These are phyloP conservation scores for Dactylellina leptospora DNA, from an alignment of 2,329 filamentous ascomycete species.

Conservation along the genomic window DNA sequence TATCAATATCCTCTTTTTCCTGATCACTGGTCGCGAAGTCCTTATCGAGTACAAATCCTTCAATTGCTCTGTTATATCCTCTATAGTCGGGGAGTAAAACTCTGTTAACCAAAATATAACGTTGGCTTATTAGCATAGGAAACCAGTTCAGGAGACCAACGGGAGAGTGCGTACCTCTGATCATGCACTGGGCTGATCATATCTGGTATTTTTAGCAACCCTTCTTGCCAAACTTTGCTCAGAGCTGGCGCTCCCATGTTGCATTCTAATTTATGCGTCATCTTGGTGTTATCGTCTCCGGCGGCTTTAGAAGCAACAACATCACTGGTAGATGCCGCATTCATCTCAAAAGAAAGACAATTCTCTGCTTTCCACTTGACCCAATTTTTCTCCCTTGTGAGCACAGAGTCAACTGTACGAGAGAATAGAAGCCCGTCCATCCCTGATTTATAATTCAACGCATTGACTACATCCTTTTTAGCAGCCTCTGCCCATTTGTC, in stretches of 20 bases:
- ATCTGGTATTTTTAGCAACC: slow-evolving; percentile 66
- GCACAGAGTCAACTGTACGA: slow-evolving; percentile 94
- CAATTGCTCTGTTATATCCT: slow-evolving; percentile 76
- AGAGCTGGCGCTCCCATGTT: slow-evolving; percentile 76
- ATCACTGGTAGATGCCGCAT: slow-evolving; percentile 73
- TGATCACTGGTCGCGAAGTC: slow-evolving; percentile 76
- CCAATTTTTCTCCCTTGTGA: slow-evolving; percentile 98
- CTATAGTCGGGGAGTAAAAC: slow-evolving; percentile 75
- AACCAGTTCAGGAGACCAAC: slow-evolving; percentile 48
- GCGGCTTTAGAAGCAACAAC: slow-evolving; percentile 76
- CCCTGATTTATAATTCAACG: slow-evolving; percentile 81
- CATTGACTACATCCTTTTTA: slow-evolving; percentile 73
- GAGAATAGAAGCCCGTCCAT: slow-evolving; percentile 90
- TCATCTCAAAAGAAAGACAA: slow-evolving; percentile 84
- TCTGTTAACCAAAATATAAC: slow-evolving; percentile 62
- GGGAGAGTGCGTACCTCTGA: slow-evolving; percentile 63
- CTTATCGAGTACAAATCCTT: slow-evolving; percentile 83
- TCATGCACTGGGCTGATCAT: slow-evolving; percentile 75
- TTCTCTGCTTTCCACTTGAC: slow-evolving; percentile 97
- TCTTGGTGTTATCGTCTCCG: slow-evolving; percentile 75
- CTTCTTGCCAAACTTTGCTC: slow-evolving; percentile 75
- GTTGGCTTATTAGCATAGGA: background rate
- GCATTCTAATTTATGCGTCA: slow-evolving; percentile 66
- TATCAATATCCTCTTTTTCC: slow-evolving; percentile 66
- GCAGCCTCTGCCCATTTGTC: slow-evolving; percentile 84